phyloP scores from a whole-genome alignment of 1,139 yeast species.

The Pichia sp. region DNA sequence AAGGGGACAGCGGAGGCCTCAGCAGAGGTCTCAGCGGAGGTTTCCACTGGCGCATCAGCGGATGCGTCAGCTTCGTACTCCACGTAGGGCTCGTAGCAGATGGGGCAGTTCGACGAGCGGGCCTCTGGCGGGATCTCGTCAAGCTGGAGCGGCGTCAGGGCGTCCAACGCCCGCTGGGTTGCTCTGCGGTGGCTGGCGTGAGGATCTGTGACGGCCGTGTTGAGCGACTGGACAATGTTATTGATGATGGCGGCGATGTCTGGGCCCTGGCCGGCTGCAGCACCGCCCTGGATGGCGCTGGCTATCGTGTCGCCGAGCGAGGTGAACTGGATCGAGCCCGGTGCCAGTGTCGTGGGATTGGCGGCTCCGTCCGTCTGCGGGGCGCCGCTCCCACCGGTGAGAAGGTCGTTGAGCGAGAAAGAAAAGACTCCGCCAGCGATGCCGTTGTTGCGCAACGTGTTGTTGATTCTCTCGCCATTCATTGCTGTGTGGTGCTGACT shows the following conservation, averaged over 20 bases:
- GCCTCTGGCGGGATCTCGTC: constrained; percentile 17
- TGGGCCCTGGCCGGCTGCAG: not conserved
- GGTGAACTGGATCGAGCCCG: not conserved
- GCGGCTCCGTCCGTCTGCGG: not conserved
- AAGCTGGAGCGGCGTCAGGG: constrained; percentile 13
- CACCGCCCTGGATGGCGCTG: not conserved
- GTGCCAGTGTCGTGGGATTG: not conserved
- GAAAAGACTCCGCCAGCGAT: constrained; percentile 9
- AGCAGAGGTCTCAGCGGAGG: not conserved
- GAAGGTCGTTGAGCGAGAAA: constrained; percentile 7
- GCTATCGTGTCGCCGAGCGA: constrained; percentile 6
- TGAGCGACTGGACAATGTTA: constrained; percentile 2
- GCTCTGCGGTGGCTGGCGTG: constrained; percentile 3
- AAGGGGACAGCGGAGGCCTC: not conserved
- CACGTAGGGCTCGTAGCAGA: constrained; percentile 28
- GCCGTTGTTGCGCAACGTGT: constrained; percentile 1
- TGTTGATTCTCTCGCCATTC: constrained; percentile 4
- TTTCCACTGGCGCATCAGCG: not conserved
- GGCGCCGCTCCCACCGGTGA: not conserved
- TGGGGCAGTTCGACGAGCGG: constrained; percentile 20
- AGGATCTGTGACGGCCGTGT: not conserved
- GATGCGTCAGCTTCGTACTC: constrained; percentile 14
- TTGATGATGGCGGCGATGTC: constrained; percentile 4
- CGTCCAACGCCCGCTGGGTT: constrained; percentile 3
- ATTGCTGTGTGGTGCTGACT: not conserved